Conservation (phyloP, 2,329 filamentous ascomycete genomes). For the Monilinia fructicola region DNA sequence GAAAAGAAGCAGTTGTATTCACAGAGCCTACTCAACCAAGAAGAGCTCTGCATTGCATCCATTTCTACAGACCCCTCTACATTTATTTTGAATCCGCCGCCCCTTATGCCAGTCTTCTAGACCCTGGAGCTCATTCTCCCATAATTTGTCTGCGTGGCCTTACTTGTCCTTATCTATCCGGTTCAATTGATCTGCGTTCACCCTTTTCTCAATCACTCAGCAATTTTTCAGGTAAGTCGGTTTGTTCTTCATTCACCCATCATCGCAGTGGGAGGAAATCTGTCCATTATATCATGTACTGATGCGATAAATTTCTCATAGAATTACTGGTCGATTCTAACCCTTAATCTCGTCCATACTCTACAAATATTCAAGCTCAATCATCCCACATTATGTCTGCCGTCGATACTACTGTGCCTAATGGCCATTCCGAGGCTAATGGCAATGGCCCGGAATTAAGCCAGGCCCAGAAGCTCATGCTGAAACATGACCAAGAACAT, state of each 20-base stretch:
- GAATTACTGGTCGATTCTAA: conserved; percentile 18
- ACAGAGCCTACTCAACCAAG: conserved; percentile 11
- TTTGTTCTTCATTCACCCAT: background rate
- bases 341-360: conserved; percentile 12
- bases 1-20: conserved; percentile 3
- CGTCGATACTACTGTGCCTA: conserved; percentile 26
- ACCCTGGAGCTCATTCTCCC: conserved; percentile 29
- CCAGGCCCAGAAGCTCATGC: conserved; percentile 57
- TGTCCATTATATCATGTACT: background rate
- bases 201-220: conserved; percentile 12
- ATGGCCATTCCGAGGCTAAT: conserved; percentile 30
- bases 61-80: conserved; percentile 23
- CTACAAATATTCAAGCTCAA: conserved; percentile 1
- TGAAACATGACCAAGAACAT: conserved; percentile 57
- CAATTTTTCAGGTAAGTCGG: conserved; percentile 17
- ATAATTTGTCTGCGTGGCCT: conserved; percentile 36
- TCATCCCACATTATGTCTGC: conserved; percentile 35
- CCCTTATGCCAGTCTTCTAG: conserved; percentile 35
- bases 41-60: conserved; percentile 19
- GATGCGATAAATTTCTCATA: conserved; percentile 6
- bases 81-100: conserved; percentile 30
- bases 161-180: conserved; percentile 27
- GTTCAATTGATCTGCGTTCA: conserved; percentile 27
- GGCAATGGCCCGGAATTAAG: conserved; percentile 31
- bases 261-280: background rate